Evolutionary conservation across 805 yeast species (phyloP).

Genomic region (Ogataea trehaloabstinens): DNA sequence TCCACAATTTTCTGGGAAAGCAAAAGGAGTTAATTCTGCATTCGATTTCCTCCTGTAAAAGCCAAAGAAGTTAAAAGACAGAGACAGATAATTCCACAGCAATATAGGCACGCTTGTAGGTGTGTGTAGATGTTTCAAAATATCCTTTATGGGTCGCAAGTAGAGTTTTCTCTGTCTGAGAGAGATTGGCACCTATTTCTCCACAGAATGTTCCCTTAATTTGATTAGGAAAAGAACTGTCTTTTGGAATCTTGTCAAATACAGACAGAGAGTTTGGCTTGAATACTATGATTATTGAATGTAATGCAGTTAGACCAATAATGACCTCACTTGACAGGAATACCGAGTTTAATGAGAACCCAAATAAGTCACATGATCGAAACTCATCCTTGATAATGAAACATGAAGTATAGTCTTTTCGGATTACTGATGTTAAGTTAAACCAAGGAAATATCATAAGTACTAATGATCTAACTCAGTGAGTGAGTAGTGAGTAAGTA

Average conservation of each 20-base stretch:
- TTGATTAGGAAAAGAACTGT: neutral
- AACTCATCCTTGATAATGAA: conserved; percentile 8
- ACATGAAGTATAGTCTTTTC: conserved; percentile 2
- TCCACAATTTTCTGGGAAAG: conserved; percentile 17
- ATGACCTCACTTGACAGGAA: conserved; percentile 17
- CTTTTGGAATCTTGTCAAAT: conserved; percentile 6
- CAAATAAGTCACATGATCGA: conserved; percentile 19
- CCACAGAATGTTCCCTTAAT: conserved; percentile 1
- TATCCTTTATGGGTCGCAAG: conserved; percentile 14
- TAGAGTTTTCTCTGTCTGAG: conserved; percentile 9
- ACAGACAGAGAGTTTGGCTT: conserved; percentile 7
- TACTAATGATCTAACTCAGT: conserved; percentile 10
- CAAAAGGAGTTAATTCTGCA: conserved; percentile 17
- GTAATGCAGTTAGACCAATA: conserved; percentile 17
- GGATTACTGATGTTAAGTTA: conserved; percentile 8
- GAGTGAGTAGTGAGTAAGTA: conserved; percentile 12
- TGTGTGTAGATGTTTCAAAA: conserved; percentile 8
- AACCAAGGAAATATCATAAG: conserved; percentile 17
- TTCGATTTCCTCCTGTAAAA: conserved; percentile 9
- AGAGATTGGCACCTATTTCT: conserved; percentile 1
- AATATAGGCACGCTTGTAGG: conserved; percentile 15
- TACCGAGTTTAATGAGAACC: conserved; percentile 13
- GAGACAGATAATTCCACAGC: conserved; percentile 10
- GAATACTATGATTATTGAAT: conserved; percentile 14
- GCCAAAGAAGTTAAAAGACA: conserved; percentile 9